Evolutionary conservation across 2,329 filamentous ascomycete species (phyloP), one percentile per base, ranked within the genome.

Genomic region (Beauveria medogensis): DNA sequence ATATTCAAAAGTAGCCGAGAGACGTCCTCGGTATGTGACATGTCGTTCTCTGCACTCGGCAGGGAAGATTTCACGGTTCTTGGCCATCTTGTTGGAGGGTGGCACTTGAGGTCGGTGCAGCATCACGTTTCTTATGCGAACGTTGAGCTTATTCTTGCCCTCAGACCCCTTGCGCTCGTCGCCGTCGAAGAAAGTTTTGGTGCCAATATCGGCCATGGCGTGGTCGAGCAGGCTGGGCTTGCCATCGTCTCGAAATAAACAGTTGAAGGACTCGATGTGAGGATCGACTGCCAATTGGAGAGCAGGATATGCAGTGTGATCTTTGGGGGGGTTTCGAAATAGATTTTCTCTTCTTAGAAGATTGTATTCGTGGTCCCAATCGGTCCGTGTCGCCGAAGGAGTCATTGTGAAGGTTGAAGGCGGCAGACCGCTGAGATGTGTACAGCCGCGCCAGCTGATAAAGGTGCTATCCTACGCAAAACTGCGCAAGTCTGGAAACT

Each of bases 191-290:
- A 90, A 96, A 5, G 84, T 84, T 76, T 93, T 95, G 65, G 85
- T 89, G 69, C 93, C 94, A 75, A 99, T 97, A 71, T 99, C 94
- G 70, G 84, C 85, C 63, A 97, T 74, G 14, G 83, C 92, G 65
- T 91, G 86, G 55, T 89, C 84, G 59, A 99, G 70, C 62, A 86
- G 72, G 48, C 79, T 74, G 16, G 71, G 73, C 65, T 74, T 75
- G 55, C 90, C 91, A 74, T 88, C 82, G 62, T 82, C 80, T 37
- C 86, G 84, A 71, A 97, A 95, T 53, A 97, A 81, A 57, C 87
- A 87, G 78, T 99, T 96, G 84, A 97, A 99, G 7, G 94, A 94
- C 70, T 97, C 88, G 68, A 97, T 89, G 74, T 99, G 94, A 55
- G 94, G 94, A 66, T 90, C 82, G 63, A 97, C 87, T n/a, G 93